Evolutionary conservation across 177 flowering plant species (phyloP).

Genomic region (Tripterygium wilfordii): DNA sequence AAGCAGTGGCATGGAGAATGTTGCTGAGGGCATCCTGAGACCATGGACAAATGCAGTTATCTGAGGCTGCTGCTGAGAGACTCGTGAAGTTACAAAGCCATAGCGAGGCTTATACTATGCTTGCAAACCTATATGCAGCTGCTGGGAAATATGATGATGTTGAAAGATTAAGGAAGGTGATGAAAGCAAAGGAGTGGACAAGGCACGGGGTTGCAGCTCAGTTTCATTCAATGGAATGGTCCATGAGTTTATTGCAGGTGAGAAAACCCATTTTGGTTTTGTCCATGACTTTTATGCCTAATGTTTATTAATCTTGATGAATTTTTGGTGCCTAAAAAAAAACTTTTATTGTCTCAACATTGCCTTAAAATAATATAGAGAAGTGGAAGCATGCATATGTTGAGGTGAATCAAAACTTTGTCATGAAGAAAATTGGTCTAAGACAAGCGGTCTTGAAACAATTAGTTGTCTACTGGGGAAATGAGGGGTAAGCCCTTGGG

Average conservation of each 20-base stretch:
- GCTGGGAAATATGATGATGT: conserved; percentile 34
- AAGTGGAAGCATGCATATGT: too few species aligned
- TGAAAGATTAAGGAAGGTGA: conserved; percentile 31
- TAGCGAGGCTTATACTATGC: conserved; percentile 46
- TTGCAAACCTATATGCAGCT: conserved; percentile 43
- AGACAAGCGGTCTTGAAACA: too few species aligned
- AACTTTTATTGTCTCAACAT: too few species aligned
- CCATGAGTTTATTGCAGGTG: conserved; percentile 50
- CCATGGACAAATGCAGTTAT: conserved; percentile 19
- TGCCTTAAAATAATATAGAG: too few species aligned
- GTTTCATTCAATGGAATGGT: conserved; percentile 33
- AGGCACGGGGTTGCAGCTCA: conserved; percentile 51
- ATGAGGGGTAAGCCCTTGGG: too few species aligned
- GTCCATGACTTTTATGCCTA: too few species aligned
- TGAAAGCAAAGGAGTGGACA: conserved; percentile 35
- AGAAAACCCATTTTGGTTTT: conserved; percentile 37
- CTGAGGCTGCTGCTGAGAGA: conserved; percentile 38
- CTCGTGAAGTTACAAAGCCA: conserved; percentile 29
- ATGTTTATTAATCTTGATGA: too few species aligned
- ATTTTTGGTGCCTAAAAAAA: too few species aligned
- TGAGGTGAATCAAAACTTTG: too few species aligned
- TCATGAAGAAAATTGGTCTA: too few species aligned
- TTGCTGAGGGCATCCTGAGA: conserved; percentile 38
- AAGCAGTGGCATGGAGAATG: conserved; percentile 53
- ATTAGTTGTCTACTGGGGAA: too few species aligned